Evolutionary conservation across 352 stramenopile species (phyloP).

Genomic region (Phytophthora macrochlamydospora): DNA sequence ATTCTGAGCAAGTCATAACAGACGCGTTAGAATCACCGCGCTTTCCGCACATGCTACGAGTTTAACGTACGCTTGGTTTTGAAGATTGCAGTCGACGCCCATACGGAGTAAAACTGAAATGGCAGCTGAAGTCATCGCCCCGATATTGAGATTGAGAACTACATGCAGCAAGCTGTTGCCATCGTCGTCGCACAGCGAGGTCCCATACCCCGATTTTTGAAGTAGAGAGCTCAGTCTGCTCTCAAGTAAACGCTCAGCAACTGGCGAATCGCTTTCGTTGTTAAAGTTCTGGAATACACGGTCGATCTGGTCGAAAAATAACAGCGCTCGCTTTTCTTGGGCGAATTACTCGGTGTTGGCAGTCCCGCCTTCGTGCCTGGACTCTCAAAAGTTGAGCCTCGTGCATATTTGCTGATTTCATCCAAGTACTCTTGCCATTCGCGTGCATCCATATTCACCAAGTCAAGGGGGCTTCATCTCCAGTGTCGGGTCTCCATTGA

Average conservation of each 20-base stretch:
- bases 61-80: conserved; percentile 59
- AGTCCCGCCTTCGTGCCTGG: neutral
- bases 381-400: conserved; percentile 12
- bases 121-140: conserved; percentile 12
- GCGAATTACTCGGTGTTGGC: neutral
- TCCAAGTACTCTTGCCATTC: conserved; percentile 62
- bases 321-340: neutral
- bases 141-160: conserved; percentile 43
- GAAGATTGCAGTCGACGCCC: conserved; percentile 48
- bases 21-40: neutral
- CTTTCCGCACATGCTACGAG: neutral
- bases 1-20: conserved; percentile 25
- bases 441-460: conserved; percentile 11
- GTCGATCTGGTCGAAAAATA: conserved; percentile 14
- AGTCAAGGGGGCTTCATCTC: too few species aligned
- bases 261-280: neutral
- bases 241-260: neutral
- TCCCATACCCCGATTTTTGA: neutral
- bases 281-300: conserved; percentile 1
- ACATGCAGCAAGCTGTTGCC: conserved; percentile 62
- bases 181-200: conserved; percentile 33
- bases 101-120: conserved; percentile 38
- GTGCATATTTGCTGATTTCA: conserved; percentile 50
- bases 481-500: conserved; percentile 35
- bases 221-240: conserved; percentile 8